Conservation (phyloP, 2,329 filamentous ascomycete species). For the Alternaria sp. region DNA sequence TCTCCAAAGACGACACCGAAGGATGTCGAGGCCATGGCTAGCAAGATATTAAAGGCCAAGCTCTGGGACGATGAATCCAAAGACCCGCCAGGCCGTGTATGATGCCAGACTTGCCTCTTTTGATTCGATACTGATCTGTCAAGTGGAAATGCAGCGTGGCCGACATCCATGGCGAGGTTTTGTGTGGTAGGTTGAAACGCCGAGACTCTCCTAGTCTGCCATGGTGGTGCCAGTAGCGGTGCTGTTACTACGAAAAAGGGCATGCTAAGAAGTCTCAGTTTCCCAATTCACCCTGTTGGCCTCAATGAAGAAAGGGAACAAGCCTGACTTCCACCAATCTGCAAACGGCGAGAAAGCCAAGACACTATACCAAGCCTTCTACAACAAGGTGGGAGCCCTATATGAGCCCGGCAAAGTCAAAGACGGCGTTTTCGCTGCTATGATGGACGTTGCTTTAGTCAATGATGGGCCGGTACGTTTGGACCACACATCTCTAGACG, state of each 20-base stretch:
- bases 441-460: slow-evolving; percentile 96
- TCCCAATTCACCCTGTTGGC: slow-evolving; percentile 97
- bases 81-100: slow-evolving; percentile 64
- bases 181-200: slow-evolving; percentile 76
- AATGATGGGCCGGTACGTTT: slow-evolving; percentile 82
- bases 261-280: slow-evolving; percentile 64
- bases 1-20: slow-evolving; percentile 92
- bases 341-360: slow-evolving; percentile 81
- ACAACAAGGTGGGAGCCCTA: slow-evolving; percentile 74
- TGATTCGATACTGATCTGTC: slow-evolving; percentile 18
- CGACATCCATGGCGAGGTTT: slow-evolving; percentile 88
- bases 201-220: neutral
- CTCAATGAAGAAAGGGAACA: slow-evolving; percentile 93
- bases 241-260: neutral
- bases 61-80: slow-evolving; percentile 87
- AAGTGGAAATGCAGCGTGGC: slow-evolving; percentile 92
- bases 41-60: slow-evolving; percentile 88
- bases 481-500: slow-evolving; percentile 65
- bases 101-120: slow-evolving; percentile 14
- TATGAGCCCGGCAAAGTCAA: slow-evolving; percentile 82
- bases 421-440: slow-evolving; percentile 96
- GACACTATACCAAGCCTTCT: slow-evolving; percentile 84
- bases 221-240: no score
- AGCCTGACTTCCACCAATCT: slow-evolving; percentile 93
- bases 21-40: slow-evolving; percentile 83